A percentile compares a stretch with the other conserved stretches of the same genome.
These are phyloP conservation scores for Leishmania lainsoni DNA, from an alignment of 208 protist genomes.

Conservation along the genomic window DNA sequence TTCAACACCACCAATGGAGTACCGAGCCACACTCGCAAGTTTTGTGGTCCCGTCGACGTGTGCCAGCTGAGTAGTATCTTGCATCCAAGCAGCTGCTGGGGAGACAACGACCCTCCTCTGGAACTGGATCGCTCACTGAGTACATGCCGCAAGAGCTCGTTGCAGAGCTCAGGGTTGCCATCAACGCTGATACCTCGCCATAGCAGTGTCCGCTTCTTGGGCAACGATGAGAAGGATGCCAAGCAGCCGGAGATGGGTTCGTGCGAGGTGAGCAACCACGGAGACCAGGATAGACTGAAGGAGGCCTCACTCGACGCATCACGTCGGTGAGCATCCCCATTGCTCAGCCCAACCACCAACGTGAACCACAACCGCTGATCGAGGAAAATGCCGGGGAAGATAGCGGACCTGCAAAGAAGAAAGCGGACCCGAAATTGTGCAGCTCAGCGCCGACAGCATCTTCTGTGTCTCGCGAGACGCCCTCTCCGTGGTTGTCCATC, in stretches of 20 bases:
- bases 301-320: not conserved
- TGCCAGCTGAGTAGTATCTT: not conserved
- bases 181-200: slow-evolving; percentile 3
- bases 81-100: not conserved
- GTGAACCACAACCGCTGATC: not conserved
- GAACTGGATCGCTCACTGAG: not conserved
- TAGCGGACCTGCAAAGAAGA: not conserved
- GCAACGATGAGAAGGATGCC: not conserved
- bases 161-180: not conserved
- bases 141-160: too few relatives aligned
- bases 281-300: not conserved
- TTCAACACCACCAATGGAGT: not conserved
- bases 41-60: not conserved
- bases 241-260: not conserved
- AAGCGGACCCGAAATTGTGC: not conserved
- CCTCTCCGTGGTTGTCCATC: slow-evolving; percentile 1
- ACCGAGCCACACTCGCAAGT: not conserved
- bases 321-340: not conserved
- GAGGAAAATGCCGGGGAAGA: not conserved
- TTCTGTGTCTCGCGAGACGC: not conserved
- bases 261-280: not conserved
- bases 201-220: slow-evolving; percentile 17
- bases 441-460: not conserved
- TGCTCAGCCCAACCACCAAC: not conserved
- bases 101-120: not conserved